Evolutionary conservation across 768 basidiomycete species (phyloP).

Genomic region (Hebeloma cylindrosporum): DNA sequence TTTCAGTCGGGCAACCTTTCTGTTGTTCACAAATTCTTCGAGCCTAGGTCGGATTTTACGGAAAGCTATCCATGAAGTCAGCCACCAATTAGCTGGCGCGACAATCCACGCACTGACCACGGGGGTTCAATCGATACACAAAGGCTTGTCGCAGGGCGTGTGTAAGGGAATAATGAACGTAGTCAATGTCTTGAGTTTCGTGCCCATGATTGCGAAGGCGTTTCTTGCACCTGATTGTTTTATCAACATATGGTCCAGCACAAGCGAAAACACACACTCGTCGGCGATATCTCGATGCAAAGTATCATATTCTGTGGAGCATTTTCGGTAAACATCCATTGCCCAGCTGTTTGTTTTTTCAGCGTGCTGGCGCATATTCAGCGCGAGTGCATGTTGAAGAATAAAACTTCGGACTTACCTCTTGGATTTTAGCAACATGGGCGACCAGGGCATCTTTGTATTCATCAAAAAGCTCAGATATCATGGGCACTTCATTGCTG

Average conservation of each 20-base stretch:
- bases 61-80: constrained; percentile 14
- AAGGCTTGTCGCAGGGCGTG: constrained; percentile 12
- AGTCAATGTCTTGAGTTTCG: constrained; percentile 15
- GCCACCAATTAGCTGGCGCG: not conserved
- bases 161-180: constrained; percentile 12
- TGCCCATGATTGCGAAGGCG: constrained; percentile 20
- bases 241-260: not conserved
- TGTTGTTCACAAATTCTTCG: constrained; percentile 11
- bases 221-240: constrained; percentile 15
- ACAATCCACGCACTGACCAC: constrained; percentile 6
- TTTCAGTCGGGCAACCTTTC: constrained; percentile 15
- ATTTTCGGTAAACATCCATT: constrained; percentile 13
- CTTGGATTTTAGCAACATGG: constrained; percentile 2
- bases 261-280: constrained; percentile 5
- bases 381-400: too few species aligned
- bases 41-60: constrained; percentile 17
- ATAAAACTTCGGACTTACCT: constrained; percentile 7
- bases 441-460: constrained; percentile 7
- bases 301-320: constrained; percentile 14
- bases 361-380: constrained; percentile 1
- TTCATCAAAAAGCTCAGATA: constrained; percentile 17
- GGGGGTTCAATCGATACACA: constrained; percentile 12
- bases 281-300: not conserved
- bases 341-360: constrained; percentile 22
- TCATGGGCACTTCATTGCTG: constrained; percentile 13